Conservation (phyloP, 805 yeast species). For the Candida berthetii region DNA sequence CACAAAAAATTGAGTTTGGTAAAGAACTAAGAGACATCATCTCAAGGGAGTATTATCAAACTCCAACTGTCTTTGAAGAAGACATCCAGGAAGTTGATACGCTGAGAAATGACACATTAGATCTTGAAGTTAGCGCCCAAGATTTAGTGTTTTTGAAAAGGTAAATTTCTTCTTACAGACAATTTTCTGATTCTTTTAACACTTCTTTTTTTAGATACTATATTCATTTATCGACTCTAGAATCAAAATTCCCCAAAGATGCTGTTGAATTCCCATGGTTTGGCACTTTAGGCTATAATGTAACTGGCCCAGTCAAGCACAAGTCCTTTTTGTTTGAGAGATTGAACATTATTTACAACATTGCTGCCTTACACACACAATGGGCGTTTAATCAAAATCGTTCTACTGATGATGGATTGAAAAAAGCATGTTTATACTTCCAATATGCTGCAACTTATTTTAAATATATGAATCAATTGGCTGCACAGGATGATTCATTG, state of each 20-base stretch:
- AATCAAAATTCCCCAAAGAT: slow-evolving; percentile 58
- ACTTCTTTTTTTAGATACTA: slow-evolving; percentile 31
- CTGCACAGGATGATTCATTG: slow-evolving; percentile 12
- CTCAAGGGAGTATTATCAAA: slow-evolving; percentile 38
- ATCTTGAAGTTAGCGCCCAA: slow-evolving; percentile 28
- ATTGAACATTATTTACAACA: slow-evolving; percentile 57
- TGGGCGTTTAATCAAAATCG: slow-evolving; percentile 43
- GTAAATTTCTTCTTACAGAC: neutral
- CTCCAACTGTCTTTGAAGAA: slow-evolving; percentile 30
- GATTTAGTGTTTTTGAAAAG: slow-evolving; percentile 27
- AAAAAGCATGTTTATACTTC: slow-evolving; percentile 54
- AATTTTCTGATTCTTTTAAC: too few relatives aligned
- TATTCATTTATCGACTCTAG: slow-evolving; percentile 34
- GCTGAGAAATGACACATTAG: slow-evolving; percentile 36
- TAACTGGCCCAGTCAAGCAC: slow-evolving; percentile 38
- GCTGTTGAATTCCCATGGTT: slow-evolving; percentile 65
- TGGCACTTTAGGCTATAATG: slow-evolving; percentile 55
- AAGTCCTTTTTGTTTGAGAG: slow-evolving; percentile 54
- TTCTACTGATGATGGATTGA: slow-evolving; percentile 45
- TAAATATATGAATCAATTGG: slow-evolving; percentile 23
- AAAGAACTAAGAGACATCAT: slow-evolving; percentile 36
- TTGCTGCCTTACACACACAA: slow-evolving; percentile 58
- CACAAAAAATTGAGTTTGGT: slow-evolving; percentile 35
- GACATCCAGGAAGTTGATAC: slow-evolving; percentile 37
- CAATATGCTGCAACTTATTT: slow-evolving; percentile 73